phyloP scores from a whole-genome alignment of 164 flowering plant species.

The Amborella trichopoda region DNA sequence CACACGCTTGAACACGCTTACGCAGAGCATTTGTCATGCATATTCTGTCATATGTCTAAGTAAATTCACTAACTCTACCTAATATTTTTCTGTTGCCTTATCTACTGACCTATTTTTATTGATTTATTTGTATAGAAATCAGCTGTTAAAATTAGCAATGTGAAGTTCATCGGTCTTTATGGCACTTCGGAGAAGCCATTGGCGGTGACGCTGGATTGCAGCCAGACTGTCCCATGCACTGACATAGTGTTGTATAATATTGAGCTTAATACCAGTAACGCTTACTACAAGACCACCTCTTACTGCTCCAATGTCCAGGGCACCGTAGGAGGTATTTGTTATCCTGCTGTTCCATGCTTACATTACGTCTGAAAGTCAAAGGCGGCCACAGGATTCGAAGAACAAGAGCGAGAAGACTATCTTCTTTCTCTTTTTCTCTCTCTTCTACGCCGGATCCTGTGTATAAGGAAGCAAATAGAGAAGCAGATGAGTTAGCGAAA shows the following conservation, averaged over 20 bases:
- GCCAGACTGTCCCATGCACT: constrained; percentile 7
- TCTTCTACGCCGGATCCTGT: no score
- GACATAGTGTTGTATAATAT: neutral
- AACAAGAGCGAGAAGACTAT: no score
- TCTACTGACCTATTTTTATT: neutral
- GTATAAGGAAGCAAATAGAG: no score
- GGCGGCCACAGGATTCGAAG: no score
- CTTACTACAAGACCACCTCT: neutral
- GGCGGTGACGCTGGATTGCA: constrained; percentile 10
- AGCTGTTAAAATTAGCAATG: constrained; percentile 10
- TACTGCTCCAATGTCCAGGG: constrained; percentile 2
- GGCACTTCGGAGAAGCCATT: constrained; percentile 8
- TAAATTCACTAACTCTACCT: no score
- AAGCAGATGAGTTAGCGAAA: no score
- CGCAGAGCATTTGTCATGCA: neutral
- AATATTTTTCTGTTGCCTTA: neutral
- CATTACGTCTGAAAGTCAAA: no score
- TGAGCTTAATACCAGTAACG: neutral
- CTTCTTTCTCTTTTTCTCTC: no score
- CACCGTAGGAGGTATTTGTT: neutral
- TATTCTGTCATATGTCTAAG: neutral
- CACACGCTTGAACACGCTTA: no score
- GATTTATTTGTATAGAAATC: constrained; percentile 1
- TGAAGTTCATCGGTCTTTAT: constrained; percentile 3
- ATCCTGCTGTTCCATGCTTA: constrained; percentile 1